Percentiles rank a stretch among this genome's conserved stretches.
Evolutionary conservation across 73 alveolate genomes (phyloP).

Genomic region (Effrenium voratum): DNA sequence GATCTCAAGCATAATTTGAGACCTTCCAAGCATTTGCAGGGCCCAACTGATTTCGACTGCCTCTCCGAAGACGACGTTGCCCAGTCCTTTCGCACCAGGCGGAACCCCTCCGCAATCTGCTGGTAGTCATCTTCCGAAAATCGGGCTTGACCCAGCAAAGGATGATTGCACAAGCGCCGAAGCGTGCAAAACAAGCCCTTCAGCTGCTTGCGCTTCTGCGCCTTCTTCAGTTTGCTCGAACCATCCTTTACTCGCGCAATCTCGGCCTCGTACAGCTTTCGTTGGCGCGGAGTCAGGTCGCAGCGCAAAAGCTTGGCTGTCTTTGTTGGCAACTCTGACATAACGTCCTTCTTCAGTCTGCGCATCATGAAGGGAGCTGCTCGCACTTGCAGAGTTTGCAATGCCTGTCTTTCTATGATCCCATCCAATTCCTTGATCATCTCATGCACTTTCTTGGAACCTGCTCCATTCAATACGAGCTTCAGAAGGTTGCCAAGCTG

Average conservation of each 20-base stretch:
- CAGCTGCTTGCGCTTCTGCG: slow-evolving; percentile 45
- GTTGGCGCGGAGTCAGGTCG: background rate
- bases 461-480: slow-evolving; percentile 16
- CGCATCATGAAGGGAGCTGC: slow-evolving; percentile 92
- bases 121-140: slow-evolving; percentile 6
- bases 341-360: slow-evolving; percentile 86
- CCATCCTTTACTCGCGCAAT: slow-evolving; percentile 5
- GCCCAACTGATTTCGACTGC: no score
- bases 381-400: slow-evolving; percentile 58
- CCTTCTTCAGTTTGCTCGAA: background rate
- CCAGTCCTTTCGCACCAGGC: slow-evolving; percentile 36
- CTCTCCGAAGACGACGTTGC: background rate
- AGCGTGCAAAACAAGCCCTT: slow-evolving; percentile 39
- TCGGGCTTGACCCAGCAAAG: slow-evolving; percentile 51
- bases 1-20: no score
- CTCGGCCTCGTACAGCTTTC: slow-evolving; percentile 48
- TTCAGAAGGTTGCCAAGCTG: slow-evolving; percentile 76
- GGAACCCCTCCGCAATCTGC: slow-evolving; percentile 10
- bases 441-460: background rate
- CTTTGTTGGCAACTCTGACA: slow-evolving; percentile 74
- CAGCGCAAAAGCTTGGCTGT: slow-evolving; percentile 11
- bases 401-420: slow-evolving; percentile 64
- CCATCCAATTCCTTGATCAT: slow-evolving; percentile 45
- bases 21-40: no score
- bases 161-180: slow-evolving; percentile 85